Evolutionary conservation across 176 grass and related monocot species (phyloP).

Genomic region (Triticum turgidum): DNA sequence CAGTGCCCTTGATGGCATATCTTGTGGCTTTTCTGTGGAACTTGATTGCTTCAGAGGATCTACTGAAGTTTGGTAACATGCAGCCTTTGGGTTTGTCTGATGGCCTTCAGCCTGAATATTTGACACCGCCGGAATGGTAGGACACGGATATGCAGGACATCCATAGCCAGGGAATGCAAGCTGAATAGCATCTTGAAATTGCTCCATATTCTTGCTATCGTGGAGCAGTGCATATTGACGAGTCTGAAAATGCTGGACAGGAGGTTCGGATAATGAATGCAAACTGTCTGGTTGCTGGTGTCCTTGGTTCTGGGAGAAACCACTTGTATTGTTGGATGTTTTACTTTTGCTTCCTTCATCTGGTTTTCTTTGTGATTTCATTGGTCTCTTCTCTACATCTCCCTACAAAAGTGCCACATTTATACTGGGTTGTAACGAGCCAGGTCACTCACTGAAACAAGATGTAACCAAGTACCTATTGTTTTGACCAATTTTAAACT

Average conservation of each 20-base stretch:
- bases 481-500: neutral
- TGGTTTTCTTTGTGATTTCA: constrained; percentile 38
- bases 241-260: constrained; percentile 34
- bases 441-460: neutral
- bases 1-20: constrained; percentile 40
- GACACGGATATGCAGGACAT: constrained; percentile 45
- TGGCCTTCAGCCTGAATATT: constrained; percentile 37
- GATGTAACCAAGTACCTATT: constrained; percentile 13
- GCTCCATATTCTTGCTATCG: constrained; percentile 41
- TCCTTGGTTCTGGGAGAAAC: constrained; percentile 38
- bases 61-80: constrained; percentile 28
- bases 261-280: constrained; percentile 31
- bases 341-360: constrained; percentile 49
- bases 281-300: constrained; percentile 39
- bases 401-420: constrained; percentile 37
- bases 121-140: constrained; percentile 40
- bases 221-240: constrained; percentile 41
- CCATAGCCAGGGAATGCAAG: constrained; percentile 49
- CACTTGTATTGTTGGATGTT: constrained; percentile 33
- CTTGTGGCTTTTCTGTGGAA: constrained; percentile 36
- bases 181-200: constrained; percentile 50
- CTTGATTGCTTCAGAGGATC: constrained; percentile 41
- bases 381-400: constrained; percentile 37
- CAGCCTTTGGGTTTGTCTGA: constrained; percentile 32
- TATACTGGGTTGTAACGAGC: neutral